Evolutionary conservation across 108 stramenopile genomes (phyloP), one percentile per base, ranked within the genome.

Genomic region (Skeletonema tropicum): DNA sequence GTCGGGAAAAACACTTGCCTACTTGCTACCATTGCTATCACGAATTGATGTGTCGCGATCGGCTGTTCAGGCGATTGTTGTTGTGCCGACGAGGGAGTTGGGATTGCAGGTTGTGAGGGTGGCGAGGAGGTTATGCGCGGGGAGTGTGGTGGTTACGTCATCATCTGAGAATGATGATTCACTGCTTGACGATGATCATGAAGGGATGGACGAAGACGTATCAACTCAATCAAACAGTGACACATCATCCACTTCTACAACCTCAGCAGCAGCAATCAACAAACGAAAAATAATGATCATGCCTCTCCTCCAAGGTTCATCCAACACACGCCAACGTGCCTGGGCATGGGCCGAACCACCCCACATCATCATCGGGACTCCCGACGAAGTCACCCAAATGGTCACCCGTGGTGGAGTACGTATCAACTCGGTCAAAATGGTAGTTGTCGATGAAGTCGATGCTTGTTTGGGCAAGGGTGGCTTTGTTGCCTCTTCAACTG

Each of bases 361-460:
- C 0, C 90, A 90, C 77, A 60, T 77, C 26, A 23, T 77, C 17
- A 46, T 77, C 49, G 76, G 76, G n/a, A 89, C 93, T 52, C 95
- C 97, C 7, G 69, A 82, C 17, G 92, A 91, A 65, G 73, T 98
- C 14, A 75, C 84, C 7, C 71, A 85, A 45, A 93, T 97, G 83
- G 90, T 96, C 5, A 78, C 80, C 19, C 77, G 77, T 36, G 95
- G 92, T 0, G 96, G 96, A 1, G 61, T 97, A 17, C 71, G 75
- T 15, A 74, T 88, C 58, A 89, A 91, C 62, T 80, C 90, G 41
- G 88, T 97, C 39, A 70, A 83, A 33, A 86, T 82, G 42, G 93
- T 98, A 1, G 95, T 97, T 6, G 95, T 98, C 2, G 97, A 98
- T 85, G 97, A 98, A 76, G 96, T 96, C 2, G 94, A 96, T 85